Base-by-base conservation (phyloP, 345 rosid species). In the Corchorus olitorius region DNA sequence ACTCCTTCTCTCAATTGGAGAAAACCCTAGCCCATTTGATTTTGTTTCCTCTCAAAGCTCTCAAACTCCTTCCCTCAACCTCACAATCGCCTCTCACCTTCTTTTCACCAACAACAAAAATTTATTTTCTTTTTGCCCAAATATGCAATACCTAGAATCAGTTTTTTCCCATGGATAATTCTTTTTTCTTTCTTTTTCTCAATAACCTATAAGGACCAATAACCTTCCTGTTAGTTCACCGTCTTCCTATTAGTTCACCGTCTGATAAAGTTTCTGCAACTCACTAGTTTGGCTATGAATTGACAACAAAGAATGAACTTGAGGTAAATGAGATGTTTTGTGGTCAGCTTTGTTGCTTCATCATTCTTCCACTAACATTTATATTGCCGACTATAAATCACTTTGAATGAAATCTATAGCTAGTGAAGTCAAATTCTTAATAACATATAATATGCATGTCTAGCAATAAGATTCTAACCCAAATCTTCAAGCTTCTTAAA, bases 331-430 rank as follows among this genome's bases (percentile, higher is more conserved):
- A n/a, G 75, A 46, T n/a, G 39, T 60, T 9, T 19, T 50, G 34
- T 43, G 19, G 15, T 10, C 43, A 17, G 6, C 64, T 14, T 54
- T n/a, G 37, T 6, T n/a, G 41, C 59, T 69, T 35, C 48, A 73
- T 9, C 34, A 11, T 39, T 46, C 43, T 70, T 61, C 45, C 17
- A 49, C 60, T 52, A 76, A 20, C 14, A 15, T 48, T 58, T 15
- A 8, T 27, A 60, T 15, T 35, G 41, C 11, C n/a, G 53, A 62
- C 33, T 8, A 17, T 8, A 69, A 49, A 69, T 69, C 33, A 69
- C 73, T 72, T 72, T 61, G 65, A 60, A 58, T 50, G n/a, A 72
- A 65, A 39, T 27, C 37, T 13, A 68, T 39, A 14, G 49, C 33
- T 2, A 14, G 22, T 17, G 14, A 67, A 17, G 39, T 41, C 58